Evolutionary conservation across 2,329 filamentous ascomycete species (phyloP), one percentile per base, ranked within the genome.

Genomic region (Didymellaceae sp.): DNA sequence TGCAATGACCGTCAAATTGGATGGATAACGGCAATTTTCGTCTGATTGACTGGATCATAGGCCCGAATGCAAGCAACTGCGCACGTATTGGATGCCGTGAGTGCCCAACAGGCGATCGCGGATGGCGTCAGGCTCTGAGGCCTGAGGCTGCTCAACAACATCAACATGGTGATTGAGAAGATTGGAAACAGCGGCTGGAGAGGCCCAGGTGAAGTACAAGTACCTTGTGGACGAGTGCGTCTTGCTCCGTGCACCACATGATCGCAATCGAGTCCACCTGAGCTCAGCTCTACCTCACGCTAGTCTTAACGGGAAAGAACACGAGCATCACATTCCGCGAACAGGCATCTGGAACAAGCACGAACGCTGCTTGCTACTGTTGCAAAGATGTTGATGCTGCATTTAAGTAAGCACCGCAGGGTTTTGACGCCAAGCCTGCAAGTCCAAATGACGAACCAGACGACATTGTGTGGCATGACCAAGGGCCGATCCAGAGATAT

Each of bases 191-290:
- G 32, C 20, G 20, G 11, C 38, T 38, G 37, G 17, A 42, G 37
- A 38, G 48, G 42, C 24, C 37, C 25, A 52, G 47, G 37, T 45
- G 20, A 16, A 43, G 48, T 52, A 42, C 48, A 52, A 52, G 37
- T 52, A 52, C 42, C 18, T 32, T 42, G 38, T 32, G n/a, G 31
- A 38, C 34, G 28, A 45, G 37, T 13, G 31, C 35, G 14, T 46
- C 30, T 13, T 37, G 47, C 48, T 37, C 48, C 31, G 48, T 52
- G 48, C 48, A 46, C 22, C 35, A 39, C 48, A 46, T 52, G 48
- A 52, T 46, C 42, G 47, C 21, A 40, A 37, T 35, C 34, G 41
- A 37, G 41, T 44, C 41, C 47, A 45, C 41, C 41, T 51, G 41
- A 39, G 35, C 35, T 39, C 22, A 39, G 35, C 35, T 39, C 35